Evolutionary conservation across 768 basidiomycete species (phyloP), one percentile per base, ranked within the genome.

Genomic region (Hypholoma fasciculare): DNA sequence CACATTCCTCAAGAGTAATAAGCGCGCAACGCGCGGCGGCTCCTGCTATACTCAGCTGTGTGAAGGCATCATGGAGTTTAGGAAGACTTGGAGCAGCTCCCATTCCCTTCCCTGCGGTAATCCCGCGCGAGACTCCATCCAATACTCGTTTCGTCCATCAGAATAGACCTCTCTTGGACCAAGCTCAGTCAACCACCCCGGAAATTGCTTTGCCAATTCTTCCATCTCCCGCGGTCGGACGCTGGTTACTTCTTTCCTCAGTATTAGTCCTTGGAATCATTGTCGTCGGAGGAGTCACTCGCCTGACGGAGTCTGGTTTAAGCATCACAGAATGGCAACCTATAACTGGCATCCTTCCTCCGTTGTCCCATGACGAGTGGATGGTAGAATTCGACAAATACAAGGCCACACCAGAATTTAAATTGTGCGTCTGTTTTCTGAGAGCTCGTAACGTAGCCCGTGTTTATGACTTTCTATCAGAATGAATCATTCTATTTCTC

Each of bases 321-420:
- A 96, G 94, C 70, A 99, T 99, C 71, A 97, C 95, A 20, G 97
- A 99, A 80, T 99, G 97, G 97, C 82, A 84, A 52, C 95, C 96
- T 12, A 86, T 98, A 54, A 89, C 92, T 23, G 97, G 97, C 14
- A 77, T 93, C 50, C 69, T 95, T 16, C 96, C 96, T 16, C 97
- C 97, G 0, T 73, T 94, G 38, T 83, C 84, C 1, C 71, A 79
- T 20, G 83, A 76, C 7, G 85, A 92, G 49, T 99, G 97, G 97
- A 78, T 84, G 60, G 77, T 73, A 23, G 96, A 98, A 69, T 98
- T 98, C 70, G 84, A 88, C 37, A 98, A 98, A 76, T 96, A 99
- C 79, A 92, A 88, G 72, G 81, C 81, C 14, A 97, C 96, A 1
- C 97, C 97, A 0, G 97, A 99, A 74, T 98, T 94, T 74, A 92